Base-by-base conservation (phyloP, 768 basidiomycete genomes). In the Hydnomerulius pinastri region DNA sequence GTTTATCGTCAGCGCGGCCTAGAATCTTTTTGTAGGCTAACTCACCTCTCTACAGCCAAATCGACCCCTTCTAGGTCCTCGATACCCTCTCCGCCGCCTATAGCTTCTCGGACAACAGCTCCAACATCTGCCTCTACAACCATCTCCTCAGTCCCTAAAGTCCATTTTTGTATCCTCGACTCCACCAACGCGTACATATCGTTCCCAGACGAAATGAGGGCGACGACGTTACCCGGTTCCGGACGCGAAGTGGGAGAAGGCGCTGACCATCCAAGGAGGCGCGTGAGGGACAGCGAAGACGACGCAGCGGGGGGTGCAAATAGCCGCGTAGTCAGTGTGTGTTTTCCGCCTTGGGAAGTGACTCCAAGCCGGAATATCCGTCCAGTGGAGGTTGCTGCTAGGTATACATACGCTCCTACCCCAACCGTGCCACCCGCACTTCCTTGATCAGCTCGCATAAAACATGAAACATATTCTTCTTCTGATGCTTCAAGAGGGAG, bases 51-150 rank as follows among this genome's bases (percentile, higher is more conserved):
- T 15, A 86, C 64, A 6, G 79, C 79, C 28, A 90, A 57, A 71
- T 92, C 90, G 39, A 90, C 70, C 33, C 91, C 67, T 61, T 92
- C 90, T 4, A 92, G 68, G 56, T 90, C 88, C 35, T 89, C 68
- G 49, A 76, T 73, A 6, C 72, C 65, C 43, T 80, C 73, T 0
- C 70, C 70, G 28, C 72, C 67, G 33, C 77, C 66, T 18, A 90
- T 66, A 17, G 78, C 79, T 1, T 71, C 62, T 6, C 73, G 71
- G 9, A 86, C 69, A 17, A 80, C 67, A 0, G 59, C 72, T 0
- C 74, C 71, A n/a, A 87, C 60, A 53, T 88, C 84, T 36, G 71
- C 68, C 54, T 89, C 86, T 29, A 77, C 50, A 2, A 76, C 58
- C 23, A 86, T 60, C 50, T 87, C 82, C 60, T 90, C 88, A 25